Conservation (phyloP, 2,329 filamentous ascomycete genomes). For the Dactylonectria estremocensis region DNA sequence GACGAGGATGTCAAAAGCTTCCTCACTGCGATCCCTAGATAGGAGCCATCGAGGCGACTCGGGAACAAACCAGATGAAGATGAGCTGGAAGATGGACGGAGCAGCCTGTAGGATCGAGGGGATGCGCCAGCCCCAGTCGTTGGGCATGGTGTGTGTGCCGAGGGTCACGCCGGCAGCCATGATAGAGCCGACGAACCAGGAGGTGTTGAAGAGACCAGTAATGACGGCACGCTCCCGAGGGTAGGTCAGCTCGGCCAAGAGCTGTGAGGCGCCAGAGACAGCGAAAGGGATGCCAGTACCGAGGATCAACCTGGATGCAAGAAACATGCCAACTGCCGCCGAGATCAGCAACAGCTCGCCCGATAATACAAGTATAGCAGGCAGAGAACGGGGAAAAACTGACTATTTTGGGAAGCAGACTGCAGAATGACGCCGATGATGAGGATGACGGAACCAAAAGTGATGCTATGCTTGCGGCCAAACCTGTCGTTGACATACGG, state of each 20-base stretch:
- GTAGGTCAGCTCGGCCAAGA: conserved; percentile 66
- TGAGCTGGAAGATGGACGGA: conserved; percentile 9
- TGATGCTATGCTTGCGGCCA: conserved; percentile 46
- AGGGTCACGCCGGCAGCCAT: conserved; percentile 51
- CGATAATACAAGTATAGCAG: conserved; percentile 24
- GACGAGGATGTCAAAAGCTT: conserved; percentile 66
- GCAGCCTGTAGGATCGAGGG: conserved; percentile 37
- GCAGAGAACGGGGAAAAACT: neutral
- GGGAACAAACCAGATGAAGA: conserved; percentile 64
- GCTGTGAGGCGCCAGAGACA: conserved; percentile 49
- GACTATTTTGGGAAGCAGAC: conserved; percentile 13
- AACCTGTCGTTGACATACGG: conserved; percentile 44
- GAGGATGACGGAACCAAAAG: conserved; percentile 46
- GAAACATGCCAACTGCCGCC: conserved; percentile 61
- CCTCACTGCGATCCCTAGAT: conserved; percentile 50
- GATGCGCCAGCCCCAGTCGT: conserved; percentile 51
- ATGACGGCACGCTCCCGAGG: conserved; percentile 61
- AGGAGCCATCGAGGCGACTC: conserved; percentile 75
- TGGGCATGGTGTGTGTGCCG: conserved; percentile 56
- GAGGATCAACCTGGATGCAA: conserved; percentile 66
- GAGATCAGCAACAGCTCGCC: neutral
- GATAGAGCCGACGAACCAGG: conserved; percentile 62
- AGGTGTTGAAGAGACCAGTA: conserved; percentile 59
- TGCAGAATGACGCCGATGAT: conserved; percentile 46
- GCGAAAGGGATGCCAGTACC: conserved; percentile 67